These are phyloP conservation scores for Termitomyces sp. DNA, from an alignment of 768 basidiomycete genomes.

Conservation along the genomic window DNA sequence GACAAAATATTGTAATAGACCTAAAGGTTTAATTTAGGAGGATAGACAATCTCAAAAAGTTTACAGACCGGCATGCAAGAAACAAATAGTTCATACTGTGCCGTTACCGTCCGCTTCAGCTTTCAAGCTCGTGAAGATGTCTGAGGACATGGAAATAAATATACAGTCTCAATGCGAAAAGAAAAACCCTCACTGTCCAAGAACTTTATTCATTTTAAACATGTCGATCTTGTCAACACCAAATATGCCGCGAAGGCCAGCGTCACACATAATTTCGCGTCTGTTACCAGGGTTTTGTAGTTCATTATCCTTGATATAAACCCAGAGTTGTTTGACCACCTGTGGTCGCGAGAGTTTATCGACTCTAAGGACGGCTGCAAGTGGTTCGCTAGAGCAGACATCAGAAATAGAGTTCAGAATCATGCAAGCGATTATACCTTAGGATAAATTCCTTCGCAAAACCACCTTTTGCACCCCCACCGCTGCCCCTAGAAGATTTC, in stretches of 20 bases:
- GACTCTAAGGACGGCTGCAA: constrained; percentile 65
- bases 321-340: constrained; percentile 89
- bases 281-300: constrained; percentile 85
- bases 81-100: neutral
- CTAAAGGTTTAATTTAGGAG: constrained; percentile 9
- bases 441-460: constrained; percentile 75
- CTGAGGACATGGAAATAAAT: constrained; percentile 15
- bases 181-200: constrained; percentile 60
- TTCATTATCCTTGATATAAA: constrained; percentile 75
- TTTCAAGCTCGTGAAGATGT: constrained; percentile 30
- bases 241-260: constrained; percentile 68
- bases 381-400: constrained; percentile 50
- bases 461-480: constrained; percentile 59
- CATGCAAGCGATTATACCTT: constrained; percentile 40
- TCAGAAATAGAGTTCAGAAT: constrained; percentile 7
- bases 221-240: constrained; percentile 81
- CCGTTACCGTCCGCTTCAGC: neutral
- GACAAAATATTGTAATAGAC: neutral
- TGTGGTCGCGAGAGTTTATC: constrained; percentile 80
- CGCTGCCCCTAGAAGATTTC: constrained; percentile 39
- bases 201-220: constrained; percentile 93
- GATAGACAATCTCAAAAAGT: neutral
- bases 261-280: constrained; percentile 84
- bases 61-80: neutral
- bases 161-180: neutral